A percentile compares a stretch with the other conserved stretches of the same genome.
phyloP scores from a whole-genome alignment of 495 filamentous ascomycete species.

The Penicillium paradoxum region DNA sequence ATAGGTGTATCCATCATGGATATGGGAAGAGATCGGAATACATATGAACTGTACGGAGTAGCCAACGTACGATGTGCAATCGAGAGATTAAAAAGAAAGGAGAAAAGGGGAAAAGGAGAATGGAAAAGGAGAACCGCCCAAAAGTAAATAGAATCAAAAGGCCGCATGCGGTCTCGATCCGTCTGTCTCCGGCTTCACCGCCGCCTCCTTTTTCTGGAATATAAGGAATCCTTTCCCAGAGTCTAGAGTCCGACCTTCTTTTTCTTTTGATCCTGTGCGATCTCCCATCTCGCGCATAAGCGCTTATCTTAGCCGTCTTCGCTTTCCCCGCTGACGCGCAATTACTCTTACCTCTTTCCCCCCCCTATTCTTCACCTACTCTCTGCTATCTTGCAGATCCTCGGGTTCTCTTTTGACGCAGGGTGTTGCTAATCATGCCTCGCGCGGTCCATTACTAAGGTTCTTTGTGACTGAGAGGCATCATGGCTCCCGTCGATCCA shows the following conservation, averaged over 20 bases:
- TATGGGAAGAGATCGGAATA: too few species aligned
- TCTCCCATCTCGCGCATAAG: constrained; percentile 4
- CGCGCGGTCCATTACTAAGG: constrained; percentile 12
- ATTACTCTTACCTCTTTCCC: neutral
- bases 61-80: too few species aligned
- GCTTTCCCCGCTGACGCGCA: constrained; percentile 5
- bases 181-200: constrained; percentile 10
- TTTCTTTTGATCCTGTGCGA: neutral
- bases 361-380: neutral
- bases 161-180: constrained; percentile 20
- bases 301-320: constrained; percentile 5
- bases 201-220: constrained; percentile 7
- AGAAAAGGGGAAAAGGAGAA: neutral
- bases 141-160: neutral
- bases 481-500: constrained; percentile 24
- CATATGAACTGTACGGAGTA: too few species aligned
- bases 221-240: neutral
- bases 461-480: constrained; percentile 4
- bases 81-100: neutral
- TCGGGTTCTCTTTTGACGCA: neutral
- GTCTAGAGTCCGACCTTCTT: too few species aligned
- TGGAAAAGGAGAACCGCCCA: neutral
- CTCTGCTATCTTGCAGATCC: neutral
- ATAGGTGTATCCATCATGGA: too few species aligned
- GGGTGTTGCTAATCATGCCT: constrained; percentile 16